Evolutionary conservation across 108 stramenopile genomes (phyloP).

Genomic region (Schizochytrium sp.): DNA sequence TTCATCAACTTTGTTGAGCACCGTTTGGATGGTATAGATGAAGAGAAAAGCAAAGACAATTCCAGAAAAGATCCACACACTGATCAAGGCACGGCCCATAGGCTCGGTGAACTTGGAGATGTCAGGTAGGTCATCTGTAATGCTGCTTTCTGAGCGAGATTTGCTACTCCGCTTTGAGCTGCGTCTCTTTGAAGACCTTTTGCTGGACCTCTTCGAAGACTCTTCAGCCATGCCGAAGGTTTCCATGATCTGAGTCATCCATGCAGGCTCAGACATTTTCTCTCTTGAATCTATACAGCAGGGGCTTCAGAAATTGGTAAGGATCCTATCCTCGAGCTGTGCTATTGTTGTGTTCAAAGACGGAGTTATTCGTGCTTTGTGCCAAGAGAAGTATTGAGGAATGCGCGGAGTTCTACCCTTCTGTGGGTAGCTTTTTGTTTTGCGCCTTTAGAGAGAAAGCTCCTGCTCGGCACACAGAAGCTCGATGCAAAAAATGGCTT

Average conservation of each 20-base stretch:
- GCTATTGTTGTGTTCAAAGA: too few relatives aligned
- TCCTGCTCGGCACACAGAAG: too few relatives aligned
- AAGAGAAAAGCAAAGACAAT: neutral
- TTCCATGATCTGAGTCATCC: neutral
- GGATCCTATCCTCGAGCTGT: too few relatives aligned
- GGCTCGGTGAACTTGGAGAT: neutral
- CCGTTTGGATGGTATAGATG: neutral
- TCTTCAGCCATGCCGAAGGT: neutral
- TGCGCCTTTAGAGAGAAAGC: too few relatives aligned
- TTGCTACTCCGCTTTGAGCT: neutral
- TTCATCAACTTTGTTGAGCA: neutral
- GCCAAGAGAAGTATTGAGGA: too few relatives aligned
- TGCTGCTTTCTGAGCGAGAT: neutral
- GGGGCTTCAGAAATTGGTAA: too few relatives aligned
- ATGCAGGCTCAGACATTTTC: neutral
- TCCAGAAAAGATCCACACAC: constrained; percentile 11
- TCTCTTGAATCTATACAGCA: neutral
- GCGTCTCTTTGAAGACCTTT: neutral
- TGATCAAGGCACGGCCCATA: neutral
- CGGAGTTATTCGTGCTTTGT: too few relatives aligned
- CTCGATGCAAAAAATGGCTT: too few relatives aligned
- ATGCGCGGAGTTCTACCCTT: too few relatives aligned
- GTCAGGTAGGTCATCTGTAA: neutral
- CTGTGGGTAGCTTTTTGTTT: too few relatives aligned
- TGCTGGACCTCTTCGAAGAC: constrained; percentile 18